These are phyloP conservation scores for Wallacemonas rigidus DNA, from an alignment of 208 protist species.

Conservation along the genomic window DNA sequence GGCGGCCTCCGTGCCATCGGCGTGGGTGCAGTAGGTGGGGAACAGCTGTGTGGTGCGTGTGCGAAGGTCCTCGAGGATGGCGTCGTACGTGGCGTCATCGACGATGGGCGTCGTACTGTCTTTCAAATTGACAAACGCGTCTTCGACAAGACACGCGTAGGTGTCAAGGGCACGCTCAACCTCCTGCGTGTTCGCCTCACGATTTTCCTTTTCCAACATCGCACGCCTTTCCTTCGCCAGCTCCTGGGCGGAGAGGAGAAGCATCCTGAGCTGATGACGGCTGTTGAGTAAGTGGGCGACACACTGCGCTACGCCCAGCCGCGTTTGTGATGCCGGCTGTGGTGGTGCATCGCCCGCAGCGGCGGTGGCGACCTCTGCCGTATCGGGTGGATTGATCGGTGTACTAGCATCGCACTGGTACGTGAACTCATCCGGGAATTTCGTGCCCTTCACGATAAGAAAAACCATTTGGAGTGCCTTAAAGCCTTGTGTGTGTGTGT, in stretches of 20 bases:
- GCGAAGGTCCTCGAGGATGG: constrained; percentile 34
- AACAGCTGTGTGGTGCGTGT: constrained; percentile 46
- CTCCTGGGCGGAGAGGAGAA: constrained; percentile 71
- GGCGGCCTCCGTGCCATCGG: constrained; percentile 23
- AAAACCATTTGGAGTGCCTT: constrained; percentile 52
- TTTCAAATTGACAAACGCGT: constrained; percentile 40
- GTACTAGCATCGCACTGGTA: constrained; percentile 45
- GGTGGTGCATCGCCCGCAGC: background rate
- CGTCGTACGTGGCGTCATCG: constrained; percentile 41
- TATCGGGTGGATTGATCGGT: constrained; percentile 9
- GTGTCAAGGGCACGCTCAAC: background rate
- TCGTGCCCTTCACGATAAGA: constrained; percentile 79
- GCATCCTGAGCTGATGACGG: constrained; percentile 70
- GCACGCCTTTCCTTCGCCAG: constrained; percentile 34
- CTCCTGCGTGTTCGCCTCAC: background rate
- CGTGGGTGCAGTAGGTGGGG: constrained; percentile 46
- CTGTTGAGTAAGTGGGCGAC: constrained; percentile 65
- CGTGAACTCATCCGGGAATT: constrained; percentile 76
- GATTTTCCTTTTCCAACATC: background rate
- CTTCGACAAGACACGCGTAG: constrained; percentile 38
- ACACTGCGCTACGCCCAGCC: constrained; percentile 25
- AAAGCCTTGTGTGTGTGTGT: constrained; percentile 3
- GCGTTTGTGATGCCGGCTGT: background rate
- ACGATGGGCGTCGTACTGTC: constrained; percentile 38
- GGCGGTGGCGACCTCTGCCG: background rate